These are phyloP conservation scores for Colletotrichum eremochloae DNA, from an alignment of 2,329 filamentous ascomycete genomes.

Conservation along the genomic window DNA sequence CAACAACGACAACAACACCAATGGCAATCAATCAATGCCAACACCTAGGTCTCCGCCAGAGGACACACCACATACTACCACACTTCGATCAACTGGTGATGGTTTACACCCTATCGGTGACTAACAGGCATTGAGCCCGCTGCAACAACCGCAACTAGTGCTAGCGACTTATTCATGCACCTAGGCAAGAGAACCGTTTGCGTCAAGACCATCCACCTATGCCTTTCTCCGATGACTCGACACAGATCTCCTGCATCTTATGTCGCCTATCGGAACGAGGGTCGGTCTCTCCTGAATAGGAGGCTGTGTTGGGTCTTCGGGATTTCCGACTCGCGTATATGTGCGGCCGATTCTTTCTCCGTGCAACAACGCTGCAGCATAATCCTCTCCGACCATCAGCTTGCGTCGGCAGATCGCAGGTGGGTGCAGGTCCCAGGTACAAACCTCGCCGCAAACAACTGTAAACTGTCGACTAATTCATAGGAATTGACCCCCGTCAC, in stretches of 20 bases:
- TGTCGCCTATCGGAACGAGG: not conserved
- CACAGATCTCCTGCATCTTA: not conserved
- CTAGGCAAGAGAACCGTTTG: not conserved
- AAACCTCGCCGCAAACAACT: not conserved
- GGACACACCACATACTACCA: not conserved
- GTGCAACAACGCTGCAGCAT: not conserved
- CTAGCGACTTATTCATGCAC: not conserved
- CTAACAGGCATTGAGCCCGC: not conserved
- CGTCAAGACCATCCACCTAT: not conserved
- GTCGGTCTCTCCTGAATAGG: not conserved
- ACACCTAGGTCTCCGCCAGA: not conserved
- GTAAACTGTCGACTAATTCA: not conserved
- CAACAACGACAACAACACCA: slow-evolving; percentile 9
- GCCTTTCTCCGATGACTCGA: not conserved
- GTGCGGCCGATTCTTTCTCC: not conserved
- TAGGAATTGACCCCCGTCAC: not conserved
- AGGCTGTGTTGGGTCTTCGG: not conserved
- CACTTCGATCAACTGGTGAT: not conserved
- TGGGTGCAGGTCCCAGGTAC: not conserved
- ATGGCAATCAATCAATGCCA: slow-evolving; percentile 1
- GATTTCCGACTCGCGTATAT: not conserved
- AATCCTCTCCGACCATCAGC: not conserved
- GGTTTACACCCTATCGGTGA: not conserved
- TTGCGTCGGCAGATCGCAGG: not conserved
- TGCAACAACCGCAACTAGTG: not conserved